phyloP scores from a whole-genome alignment of 441 rosid genomes.

The Theobroma grandiflorum region DNA sequence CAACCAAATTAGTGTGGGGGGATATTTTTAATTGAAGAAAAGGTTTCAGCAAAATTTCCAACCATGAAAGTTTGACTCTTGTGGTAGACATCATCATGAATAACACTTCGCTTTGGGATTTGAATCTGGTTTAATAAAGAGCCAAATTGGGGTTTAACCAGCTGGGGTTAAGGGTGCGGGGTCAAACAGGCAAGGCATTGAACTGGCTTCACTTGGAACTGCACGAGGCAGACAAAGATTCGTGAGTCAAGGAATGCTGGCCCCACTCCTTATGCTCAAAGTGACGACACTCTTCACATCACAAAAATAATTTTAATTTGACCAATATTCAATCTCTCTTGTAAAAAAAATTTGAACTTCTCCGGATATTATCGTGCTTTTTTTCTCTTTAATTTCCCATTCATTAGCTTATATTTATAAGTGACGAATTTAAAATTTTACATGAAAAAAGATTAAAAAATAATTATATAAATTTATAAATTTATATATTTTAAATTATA shows the following conservation, averaged over 20 bases:
- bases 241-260: constrained; percentile 70
- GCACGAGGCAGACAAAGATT: constrained; percentile 83
- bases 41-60: background rate
- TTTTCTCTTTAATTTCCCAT: background rate
- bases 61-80: constrained; percentile 38
- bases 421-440: too few relatives aligned
- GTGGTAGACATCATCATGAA: constrained; percentile 33
- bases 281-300: constrained; percentile 1
- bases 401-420: too few relatives aligned
- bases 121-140: background rate
- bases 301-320: background rate
- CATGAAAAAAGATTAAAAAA: too few relatives aligned
- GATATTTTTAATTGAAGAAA: background rate
- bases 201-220: constrained; percentile 39
- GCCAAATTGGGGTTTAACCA: background rate
- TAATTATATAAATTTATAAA: too few relatives aligned
- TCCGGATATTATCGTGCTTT: constrained; percentile 1
- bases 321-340: background rate
- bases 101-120: constrained; percentile 34
- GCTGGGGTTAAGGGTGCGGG: constrained; percentile 37
- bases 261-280: constrained; percentile 11
- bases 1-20: background rate
- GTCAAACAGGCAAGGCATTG: constrained; percentile 36
- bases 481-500: too few relatives aligned
- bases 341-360: background rate